phyloP scores from a whole-genome alignment of 331 rosid species.

The Telfairia occidentalis region DNA sequence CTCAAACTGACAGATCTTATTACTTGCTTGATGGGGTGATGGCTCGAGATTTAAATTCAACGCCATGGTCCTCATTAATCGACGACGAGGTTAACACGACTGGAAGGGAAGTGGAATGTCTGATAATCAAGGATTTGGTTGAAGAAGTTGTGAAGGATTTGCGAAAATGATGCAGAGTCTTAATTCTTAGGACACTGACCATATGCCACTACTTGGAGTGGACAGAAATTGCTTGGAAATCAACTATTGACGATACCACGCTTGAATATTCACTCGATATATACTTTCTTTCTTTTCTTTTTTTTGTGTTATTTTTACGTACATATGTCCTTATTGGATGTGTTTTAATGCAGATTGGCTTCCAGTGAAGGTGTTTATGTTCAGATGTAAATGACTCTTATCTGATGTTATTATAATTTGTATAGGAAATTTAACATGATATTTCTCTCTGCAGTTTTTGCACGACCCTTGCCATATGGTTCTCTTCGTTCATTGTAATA shows the following conservation, averaged over 20 bases:
- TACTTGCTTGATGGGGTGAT: slow-evolving; percentile 56
- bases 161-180: slow-evolving; percentile 18
- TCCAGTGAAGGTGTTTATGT: slow-evolving; percentile 5
- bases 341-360: slow-evolving; percentile 2
- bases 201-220: slow-evolving; percentile 1
- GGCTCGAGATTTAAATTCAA: slow-evolving; percentile 41
- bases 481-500: background rate
- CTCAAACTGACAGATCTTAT: slow-evolving; percentile 29
- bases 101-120: slow-evolving; percentile 53
- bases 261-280: background rate
- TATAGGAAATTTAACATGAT: slow-evolving; percentile 11
- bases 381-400: slow-evolving; percentile 9
- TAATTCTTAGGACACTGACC: slow-evolving; percentile 12
- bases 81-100: slow-evolving; percentile 37
- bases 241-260: background rate
- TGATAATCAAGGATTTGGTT: slow-evolving; percentile 55
- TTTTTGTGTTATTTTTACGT: background rate
- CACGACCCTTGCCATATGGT: background rate
- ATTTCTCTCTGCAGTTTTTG: slow-evolving; percentile 7
- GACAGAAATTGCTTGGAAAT: background rate
- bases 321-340: slow-evolving; percentile 6
- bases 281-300: background rate
- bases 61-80: slow-evolving; percentile 42
- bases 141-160: slow-evolving; percentile 59
- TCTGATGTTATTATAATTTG: background rate